Base-by-base conservation (phyloP, 192 early-diverging fungal genomes). In the Phycomyces nitens region DNA sequence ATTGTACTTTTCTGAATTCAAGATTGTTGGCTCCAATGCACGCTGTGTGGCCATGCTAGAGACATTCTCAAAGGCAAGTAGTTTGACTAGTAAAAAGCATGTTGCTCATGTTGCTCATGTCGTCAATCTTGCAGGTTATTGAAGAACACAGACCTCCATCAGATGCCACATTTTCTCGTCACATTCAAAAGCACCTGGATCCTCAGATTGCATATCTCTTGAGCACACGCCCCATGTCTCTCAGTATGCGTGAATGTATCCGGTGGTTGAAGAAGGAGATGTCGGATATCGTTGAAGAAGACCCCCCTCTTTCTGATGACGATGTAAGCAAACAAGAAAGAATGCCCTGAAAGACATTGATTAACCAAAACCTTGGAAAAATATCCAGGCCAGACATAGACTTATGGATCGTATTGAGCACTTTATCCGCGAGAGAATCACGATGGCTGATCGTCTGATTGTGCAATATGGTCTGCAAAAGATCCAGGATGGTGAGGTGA, bases 181-280 rank as follows among this genome's bases (percentile, higher is more conserved):
- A 93, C 73, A 83, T 99, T 65, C 88, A 81, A 29, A 84, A 81
- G 22, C 82, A 96, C 62, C 64, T 99, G 53, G 87, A 88, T 66
- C 88, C 91, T 56, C 97, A 99, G 66, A 92, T 98, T 66, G 91
- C 87, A 60, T 96, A 94, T 65, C 72, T 99, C 49, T 83, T 88
- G 23, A 87, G 86, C 53, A 87, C 87, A 53, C 87, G 97, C 26
- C 83, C 88, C 5, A 85, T 98, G 82, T 90, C 92, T n/a, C 85
- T 93, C 27, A 90, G 90, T 71, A 97, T 99, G 95, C 89, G 89
- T 64, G 93, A 89, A 21, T 92, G 92, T 21, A 95, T 98, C 60
- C 83, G 94, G 42, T 88, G 85, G 62, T 72, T 99, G 39, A 98
- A 97, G 78, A 82, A 84, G 66, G 89, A 94, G 64, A 93, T 98